phyloP scores from a whole-genome alignment of 176 grass and related monocot species.

The Secale cereale region DNA sequence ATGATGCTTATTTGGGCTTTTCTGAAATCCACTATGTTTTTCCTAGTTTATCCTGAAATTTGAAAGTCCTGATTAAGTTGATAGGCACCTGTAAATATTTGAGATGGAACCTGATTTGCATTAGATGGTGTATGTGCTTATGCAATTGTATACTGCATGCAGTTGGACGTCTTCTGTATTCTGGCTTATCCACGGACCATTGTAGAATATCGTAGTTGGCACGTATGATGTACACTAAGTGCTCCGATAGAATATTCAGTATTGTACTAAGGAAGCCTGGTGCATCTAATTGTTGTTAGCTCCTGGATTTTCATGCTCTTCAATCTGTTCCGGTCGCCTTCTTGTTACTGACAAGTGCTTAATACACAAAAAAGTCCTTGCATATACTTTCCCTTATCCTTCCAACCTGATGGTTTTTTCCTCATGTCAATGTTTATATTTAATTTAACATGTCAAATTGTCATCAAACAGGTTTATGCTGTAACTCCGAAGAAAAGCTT shows the following conservation, averaged over 20 bases:
- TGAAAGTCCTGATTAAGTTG: not conserved
- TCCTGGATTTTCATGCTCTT: not conserved
- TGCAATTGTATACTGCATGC: not conserved
- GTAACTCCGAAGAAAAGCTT: conserved; percentile 27
- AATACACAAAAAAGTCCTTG: not conserved
- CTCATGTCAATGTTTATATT: not conserved
- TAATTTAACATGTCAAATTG: not conserved
- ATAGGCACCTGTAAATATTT: not conserved
- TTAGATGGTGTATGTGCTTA: not conserved
- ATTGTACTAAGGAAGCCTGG: not conserved
- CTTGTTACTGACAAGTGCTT: not conserved
- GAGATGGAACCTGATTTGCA: not conserved
- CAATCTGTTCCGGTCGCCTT: not conserved
- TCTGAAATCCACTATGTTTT: not conserved
- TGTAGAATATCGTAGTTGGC: not conserved
- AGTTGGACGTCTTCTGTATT: not conserved
- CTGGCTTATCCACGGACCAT: not conserved
- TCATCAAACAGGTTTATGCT: conserved; percentile 23
- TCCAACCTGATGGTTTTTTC: conserved; percentile 10
- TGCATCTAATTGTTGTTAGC: not conserved
- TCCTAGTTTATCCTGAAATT: not conserved
- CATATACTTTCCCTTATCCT: not conserved
- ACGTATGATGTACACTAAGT: not conserved
- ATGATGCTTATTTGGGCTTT: not conserved
- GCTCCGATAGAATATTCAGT: not conserved